Base-by-base conservation (phyloP, 352 stramenopile species). In the Globisporangium orthogonon region DNA sequence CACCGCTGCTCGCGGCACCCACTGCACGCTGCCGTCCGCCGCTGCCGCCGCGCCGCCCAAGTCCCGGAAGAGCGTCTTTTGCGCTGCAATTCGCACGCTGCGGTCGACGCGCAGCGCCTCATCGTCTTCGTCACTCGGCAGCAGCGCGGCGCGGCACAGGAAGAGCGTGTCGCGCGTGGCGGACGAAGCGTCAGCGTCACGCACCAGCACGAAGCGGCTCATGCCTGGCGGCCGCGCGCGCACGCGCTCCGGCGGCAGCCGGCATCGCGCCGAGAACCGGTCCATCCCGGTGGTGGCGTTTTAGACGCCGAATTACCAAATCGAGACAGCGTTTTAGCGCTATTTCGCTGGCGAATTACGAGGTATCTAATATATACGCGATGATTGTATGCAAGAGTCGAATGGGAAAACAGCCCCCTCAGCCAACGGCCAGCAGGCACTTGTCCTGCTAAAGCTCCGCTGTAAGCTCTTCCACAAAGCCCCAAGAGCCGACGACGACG, bases 211-310 rank as follows among this genome's bases (percentile, higher is more conserved):
- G 49, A 70, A 74, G 56, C 78, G 63, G 46, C 76, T 65, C 59
- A 70, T 69, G 35, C 59, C 54, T 11, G 47, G 61, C 48, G 71
- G 69, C 3, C 68, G 62, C 3, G 55, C 54, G 45, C 63, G 66
- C 31, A 90, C 54, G 54, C 62, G 41, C 3, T 40, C 48, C 28
- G 67, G 30, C 3, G 76, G 71, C 28, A 90, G 43, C 23, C 79
- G 70, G 60, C 68, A 89, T 31, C 83, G 76, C 58, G 66, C 66
- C 13, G 79, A 86, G 67, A 89, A 89, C 54, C 70, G 62, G 48
- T 84, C 23, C 23, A 23, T 23, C 23, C 23, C 71, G 50, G 67
- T 3, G 37, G 10, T 13, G 11, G 37, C 10, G 23, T 23, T 23
- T 23, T 23, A 23, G 23, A 23, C 23, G 23, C 23, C 23, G 23